Percentiles rank a stretch among this genome's conserved stretches.
Evolutionary conservation across 129 eudicot species (phyloP).

Genomic region (Chrysanthemum makinoi): DNA sequence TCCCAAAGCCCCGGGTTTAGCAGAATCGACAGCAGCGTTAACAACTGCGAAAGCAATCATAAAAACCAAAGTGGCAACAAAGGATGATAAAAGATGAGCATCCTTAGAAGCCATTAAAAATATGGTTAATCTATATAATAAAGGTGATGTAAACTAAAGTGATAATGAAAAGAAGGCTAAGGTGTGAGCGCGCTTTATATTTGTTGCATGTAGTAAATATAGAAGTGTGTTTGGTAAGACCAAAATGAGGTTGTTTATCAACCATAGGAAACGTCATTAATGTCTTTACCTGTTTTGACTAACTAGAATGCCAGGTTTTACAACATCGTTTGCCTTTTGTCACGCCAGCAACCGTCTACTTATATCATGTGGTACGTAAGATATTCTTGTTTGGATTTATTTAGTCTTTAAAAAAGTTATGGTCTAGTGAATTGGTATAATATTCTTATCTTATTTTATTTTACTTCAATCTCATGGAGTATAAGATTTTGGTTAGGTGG

Average conservation of each 20-base stretch:
- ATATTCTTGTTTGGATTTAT: background rate
- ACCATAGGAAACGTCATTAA: constrained; percentile 24
- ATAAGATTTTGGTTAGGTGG: too few species aligned
- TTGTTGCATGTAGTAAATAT: constrained; percentile 14
- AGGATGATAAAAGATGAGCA: background rate
- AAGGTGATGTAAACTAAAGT: constrained; percentile 2
- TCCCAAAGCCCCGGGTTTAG: constrained; percentile 41
- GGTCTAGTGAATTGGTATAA: too few species aligned
- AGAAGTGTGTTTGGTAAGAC: constrained; percentile 34
- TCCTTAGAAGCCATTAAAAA: constrained; percentile 25
- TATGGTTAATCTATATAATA: background rate
- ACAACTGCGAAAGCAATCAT: constrained; percentile 22
- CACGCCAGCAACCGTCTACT: background rate
- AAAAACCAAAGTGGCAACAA: constrained; percentile 22
- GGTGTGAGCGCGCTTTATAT: constrained; percentile 19
- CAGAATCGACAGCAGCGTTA: constrained; percentile 26
- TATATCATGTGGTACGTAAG: too few species aligned
- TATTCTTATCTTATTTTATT: too few species aligned
- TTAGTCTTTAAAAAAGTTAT: background rate
- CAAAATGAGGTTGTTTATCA: constrained; percentile 35
- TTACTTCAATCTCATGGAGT: too few species aligned
- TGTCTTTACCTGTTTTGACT: constrained; percentile 43
- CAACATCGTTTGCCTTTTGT: background rate
- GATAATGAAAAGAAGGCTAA: background rate
- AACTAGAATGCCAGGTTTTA: constrained; percentile 27